These are phyloP conservation scores for Blumeriella jaapii DNA, from an alignment of 2,329 filamentous ascomycete genomes.

Conservation along the genomic window DNA sequence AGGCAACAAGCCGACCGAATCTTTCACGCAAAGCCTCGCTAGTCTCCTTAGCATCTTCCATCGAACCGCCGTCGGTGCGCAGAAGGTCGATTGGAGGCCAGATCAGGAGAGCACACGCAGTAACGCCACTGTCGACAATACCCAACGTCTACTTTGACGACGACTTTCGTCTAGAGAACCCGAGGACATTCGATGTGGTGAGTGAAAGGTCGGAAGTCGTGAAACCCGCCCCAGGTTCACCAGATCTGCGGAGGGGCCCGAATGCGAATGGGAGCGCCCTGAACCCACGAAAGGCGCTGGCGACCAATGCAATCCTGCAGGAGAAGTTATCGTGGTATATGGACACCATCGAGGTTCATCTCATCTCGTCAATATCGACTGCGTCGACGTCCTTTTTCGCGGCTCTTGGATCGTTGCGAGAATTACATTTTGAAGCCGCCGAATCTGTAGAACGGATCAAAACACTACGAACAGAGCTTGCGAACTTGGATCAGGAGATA, in stretches of 20 bases:
- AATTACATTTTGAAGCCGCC: slow-evolving; percentile 83
- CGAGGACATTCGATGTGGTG: slow-evolving; percentile 89
- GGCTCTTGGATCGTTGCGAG: slow-evolving; percentile 78
- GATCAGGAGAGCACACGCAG: slow-evolving; percentile 53
- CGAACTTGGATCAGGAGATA: slow-evolving; percentile 75
- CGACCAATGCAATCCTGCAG: slow-evolving; percentile 92
- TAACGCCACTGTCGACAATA: slow-evolving; percentile 72
- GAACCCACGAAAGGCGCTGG: slow-evolving; percentile 70
- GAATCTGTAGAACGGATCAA: slow-evolving; percentile 86
- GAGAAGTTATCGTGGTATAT: slow-evolving; percentile 99
- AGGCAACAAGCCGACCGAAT: slow-evolving; percentile 17
- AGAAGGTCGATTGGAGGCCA: slow-evolving; percentile 39
- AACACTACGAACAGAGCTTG: slow-evolving; percentile 64
- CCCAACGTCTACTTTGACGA: slow-evolving; percentile 91
- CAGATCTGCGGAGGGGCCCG: slow-evolving; percentile 38
- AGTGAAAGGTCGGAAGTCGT: slow-evolving; percentile 96
- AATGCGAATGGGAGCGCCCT: slow-evolving; percentile 43
- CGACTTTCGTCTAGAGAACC: slow-evolving; percentile 90
- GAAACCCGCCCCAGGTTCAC: slow-evolving; percentile 45
- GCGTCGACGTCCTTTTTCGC: slow-evolving; percentile 96
- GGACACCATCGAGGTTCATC: slow-evolving; percentile 95
- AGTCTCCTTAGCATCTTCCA: slow-evolving; percentile 30
- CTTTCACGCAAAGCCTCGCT: slow-evolving; percentile 31
- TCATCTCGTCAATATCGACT: slow-evolving; percentile 91
- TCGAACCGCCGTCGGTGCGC: slow-evolving; percentile 21